Conservation (phyloP, 257 asterid species). For the Solanum sejunctum region DNA sequence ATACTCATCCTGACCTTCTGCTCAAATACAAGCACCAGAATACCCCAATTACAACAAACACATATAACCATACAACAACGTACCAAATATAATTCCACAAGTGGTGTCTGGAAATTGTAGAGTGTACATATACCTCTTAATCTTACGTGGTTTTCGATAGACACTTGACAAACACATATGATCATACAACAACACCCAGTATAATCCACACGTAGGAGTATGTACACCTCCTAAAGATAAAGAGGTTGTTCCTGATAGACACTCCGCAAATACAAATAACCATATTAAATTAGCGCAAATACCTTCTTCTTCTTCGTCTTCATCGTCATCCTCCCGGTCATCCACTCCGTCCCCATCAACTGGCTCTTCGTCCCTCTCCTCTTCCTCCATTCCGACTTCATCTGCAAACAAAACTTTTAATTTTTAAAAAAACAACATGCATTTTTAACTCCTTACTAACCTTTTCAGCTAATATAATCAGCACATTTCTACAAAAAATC, state of each 20-base stretch:
- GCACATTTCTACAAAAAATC: neutral
- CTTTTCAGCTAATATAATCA: neutral
- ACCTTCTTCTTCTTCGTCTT: constrained; percentile 89
- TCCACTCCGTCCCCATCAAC: constrained; percentile 35
- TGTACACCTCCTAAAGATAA: neutral
- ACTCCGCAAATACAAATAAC: neutral
- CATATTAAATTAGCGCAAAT: neutral
- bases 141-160: neutral
- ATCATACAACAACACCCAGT: neutral
- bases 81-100: neutral
- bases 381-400: constrained; percentile 55
- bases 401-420: constrained; percentile 19
- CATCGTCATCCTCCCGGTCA: constrained; percentile 54
- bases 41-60: neutral
- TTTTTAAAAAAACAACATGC: neutral
- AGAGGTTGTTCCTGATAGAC: neutral
- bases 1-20: constrained; percentile 80
- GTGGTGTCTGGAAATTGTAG: neutral
- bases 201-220: neutral
- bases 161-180: neutral
- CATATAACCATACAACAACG: neutral
- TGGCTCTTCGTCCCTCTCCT: constrained; percentile 60
- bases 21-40: constrained; percentile 8
- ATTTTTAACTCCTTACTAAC: neutral
- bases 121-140: neutral